These are phyloP conservation scores for Ceratocystiopsis brevicomis DNA, from an alignment of 2,329 filamentous ascomycete species.

Conservation along the genomic window DNA sequence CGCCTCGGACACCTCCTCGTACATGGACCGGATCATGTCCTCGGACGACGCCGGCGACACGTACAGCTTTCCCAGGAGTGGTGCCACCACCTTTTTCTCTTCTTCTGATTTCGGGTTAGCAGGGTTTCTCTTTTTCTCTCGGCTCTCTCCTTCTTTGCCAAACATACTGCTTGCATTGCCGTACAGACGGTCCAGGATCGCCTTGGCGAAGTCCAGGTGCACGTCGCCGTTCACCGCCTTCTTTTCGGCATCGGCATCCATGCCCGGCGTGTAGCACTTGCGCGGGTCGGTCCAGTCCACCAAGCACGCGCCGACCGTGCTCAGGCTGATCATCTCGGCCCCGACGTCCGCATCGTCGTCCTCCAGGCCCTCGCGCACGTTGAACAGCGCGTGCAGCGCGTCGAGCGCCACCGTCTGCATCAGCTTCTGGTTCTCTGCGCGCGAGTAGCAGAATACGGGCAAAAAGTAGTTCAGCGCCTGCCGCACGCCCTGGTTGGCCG, in stretches of 20 bases:
- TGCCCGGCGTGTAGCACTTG: slow-evolving; percentile 42
- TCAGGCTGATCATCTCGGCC: slow-evolving; percentile 61
- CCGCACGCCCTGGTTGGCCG: slow-evolving; percentile 60
- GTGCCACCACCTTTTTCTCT: slow-evolving; percentile 65
- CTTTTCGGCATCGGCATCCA: slow-evolving; percentile 34
- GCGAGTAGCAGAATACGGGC: slow-evolving; percentile 81
- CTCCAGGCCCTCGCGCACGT: slow-evolving; percentile 51
- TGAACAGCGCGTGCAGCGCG: slow-evolving; percentile 56
- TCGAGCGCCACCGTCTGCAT: slow-evolving; percentile 60
- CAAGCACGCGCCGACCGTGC: slow-evolving; percentile 61
- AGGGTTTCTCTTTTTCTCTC: neutral
- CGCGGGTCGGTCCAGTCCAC: slow-evolving; percentile 92
- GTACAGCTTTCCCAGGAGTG: slow-evolving; percentile 66
- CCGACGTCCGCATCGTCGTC: slow-evolving; percentile 58
- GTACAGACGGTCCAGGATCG: slow-evolving; percentile 57
- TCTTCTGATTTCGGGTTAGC: slow-evolving; percentile 39
- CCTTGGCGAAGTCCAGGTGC: slow-evolving; percentile 59
- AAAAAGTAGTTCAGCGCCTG: slow-evolving; percentile 88
- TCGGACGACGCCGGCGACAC: slow-evolving; percentile 48
- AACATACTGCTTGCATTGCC: slow-evolving; percentile 47
- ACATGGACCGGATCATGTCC: slow-evolving; percentile 36
- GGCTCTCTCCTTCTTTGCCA: too few relatives aligned
- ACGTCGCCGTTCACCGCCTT: slow-evolving; percentile 55
- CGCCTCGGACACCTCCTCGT: slow-evolving; percentile 38
- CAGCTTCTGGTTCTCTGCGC: slow-evolving; percentile 61